Evolutionary conservation across 768 basidiomycete species (phyloP).

Genomic region (Mrakia blollopis): DNA sequence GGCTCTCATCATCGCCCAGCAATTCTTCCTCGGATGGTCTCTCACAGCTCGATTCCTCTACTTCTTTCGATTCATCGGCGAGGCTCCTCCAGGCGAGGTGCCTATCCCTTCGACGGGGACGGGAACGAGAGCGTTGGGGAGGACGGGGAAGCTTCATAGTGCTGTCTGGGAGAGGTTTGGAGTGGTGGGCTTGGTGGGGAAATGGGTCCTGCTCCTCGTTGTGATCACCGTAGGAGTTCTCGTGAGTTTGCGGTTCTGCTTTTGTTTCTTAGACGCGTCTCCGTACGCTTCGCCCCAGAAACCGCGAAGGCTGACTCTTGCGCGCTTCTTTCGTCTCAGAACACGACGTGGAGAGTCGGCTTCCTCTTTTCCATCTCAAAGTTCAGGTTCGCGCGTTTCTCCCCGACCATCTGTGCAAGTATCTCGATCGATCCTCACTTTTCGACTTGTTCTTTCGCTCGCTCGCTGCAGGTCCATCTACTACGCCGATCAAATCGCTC

Average conservation of each 20-base stretch:
- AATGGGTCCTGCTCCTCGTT: not conserved
- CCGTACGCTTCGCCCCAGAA: not conserved
- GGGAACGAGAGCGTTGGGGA: not conserved
- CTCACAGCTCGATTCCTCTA: not conserved
- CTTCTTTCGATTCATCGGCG: not conserved
- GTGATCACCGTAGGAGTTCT: not conserved
- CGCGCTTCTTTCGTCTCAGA: not conserved
- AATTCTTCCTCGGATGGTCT: slow-evolving; percentile 9
- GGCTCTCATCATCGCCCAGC: slow-evolving; percentile 7
- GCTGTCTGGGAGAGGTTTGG: slow-evolving; percentile 11
- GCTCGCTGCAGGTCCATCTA: not conserved
- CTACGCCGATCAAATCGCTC: not conserved
- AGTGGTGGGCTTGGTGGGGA: not conserved
- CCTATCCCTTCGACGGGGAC: not conserved
- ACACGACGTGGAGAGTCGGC: slow-evolving; percentile 3
- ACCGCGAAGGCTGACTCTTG: not conserved
- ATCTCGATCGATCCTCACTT: not conserved
- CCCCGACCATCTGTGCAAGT: not conserved
- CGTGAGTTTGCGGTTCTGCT: not conserved
- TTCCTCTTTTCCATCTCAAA: slow-evolving; percentile 10
- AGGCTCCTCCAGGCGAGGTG: slow-evolving; percentile 7
- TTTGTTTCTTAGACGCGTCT: too few species aligned
- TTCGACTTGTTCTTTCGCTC: not conserved
- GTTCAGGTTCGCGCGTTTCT: not conserved
- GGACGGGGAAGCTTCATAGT: not conserved